Evolutionary conservation across 2,329 filamentous ascomycete genomes (phyloP).

Genomic region (Cladophialophora carrionii): DNA sequence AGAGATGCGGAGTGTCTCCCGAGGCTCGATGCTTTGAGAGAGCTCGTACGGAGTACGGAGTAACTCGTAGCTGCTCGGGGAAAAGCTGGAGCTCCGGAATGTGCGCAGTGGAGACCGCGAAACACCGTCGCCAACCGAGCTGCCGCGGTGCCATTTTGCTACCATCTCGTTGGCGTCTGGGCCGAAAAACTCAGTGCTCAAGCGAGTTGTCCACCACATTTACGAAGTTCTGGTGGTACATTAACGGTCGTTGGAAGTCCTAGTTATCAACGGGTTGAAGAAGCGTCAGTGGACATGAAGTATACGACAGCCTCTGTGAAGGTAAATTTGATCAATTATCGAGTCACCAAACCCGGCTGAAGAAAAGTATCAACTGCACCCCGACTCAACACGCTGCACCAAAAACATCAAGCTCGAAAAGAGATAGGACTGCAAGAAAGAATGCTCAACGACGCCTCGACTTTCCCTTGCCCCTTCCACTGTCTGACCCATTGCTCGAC

Average conservation of each 20-base stretch:
- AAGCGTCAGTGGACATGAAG: neutral
- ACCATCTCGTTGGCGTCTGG: neutral
- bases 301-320: neutral
- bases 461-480: slow-evolving; percentile 31
- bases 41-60: too few species aligned
- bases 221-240: neutral
- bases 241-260: neutral
- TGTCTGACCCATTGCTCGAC: slow-evolving; percentile 34
- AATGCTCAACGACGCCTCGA: slow-evolving; percentile 24
- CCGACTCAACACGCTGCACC: neutral
- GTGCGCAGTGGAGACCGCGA: neutral
- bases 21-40: slow-evolving; percentile 30
- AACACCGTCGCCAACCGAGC: slow-evolving; percentile 15
- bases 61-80: slow-evolving; percentile 24
- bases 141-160: neutral
- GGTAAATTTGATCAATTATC: neutral
- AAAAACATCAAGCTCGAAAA: slow-evolving; percentile 7
- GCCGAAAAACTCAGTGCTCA: neutral
- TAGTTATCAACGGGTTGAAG: neutral
- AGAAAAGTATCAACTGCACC: neutral
- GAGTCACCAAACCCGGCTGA: neutral
- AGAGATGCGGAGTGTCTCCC: slow-evolving; percentile 30
- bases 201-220: neutral
- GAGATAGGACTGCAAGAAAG: slow-evolving; percentile 3
- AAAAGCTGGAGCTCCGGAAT: slow-evolving; percentile 28